These are phyloP conservation scores for Metarhizium guizhouense DNA, from an alignment of 2,329 filamentous ascomycete species.

Conservation along the genomic window DNA sequence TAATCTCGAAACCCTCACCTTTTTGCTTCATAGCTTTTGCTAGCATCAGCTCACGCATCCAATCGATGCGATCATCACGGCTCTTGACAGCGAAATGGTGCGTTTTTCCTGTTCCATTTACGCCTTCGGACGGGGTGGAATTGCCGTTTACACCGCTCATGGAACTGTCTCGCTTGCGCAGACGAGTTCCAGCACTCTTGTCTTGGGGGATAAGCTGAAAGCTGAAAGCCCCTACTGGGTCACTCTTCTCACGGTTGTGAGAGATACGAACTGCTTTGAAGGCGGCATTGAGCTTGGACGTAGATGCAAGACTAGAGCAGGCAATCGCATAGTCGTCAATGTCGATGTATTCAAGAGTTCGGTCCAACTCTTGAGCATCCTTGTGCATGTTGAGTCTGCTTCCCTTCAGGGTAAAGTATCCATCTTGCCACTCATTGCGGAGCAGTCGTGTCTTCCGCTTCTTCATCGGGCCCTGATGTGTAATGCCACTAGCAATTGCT, in stretches of 20 bases:
- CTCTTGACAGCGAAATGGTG: conserved; percentile 89
- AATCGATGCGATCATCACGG: conserved; percentile 88
- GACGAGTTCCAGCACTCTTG: conserved; percentile 37
- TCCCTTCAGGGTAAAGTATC: conserved; percentile 78
- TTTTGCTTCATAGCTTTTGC: conserved; percentile 81
- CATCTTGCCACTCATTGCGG: conserved; percentile 87
- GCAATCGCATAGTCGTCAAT: conserved; percentile 84
- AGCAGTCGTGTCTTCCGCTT: conserved; percentile 86
- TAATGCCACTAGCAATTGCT: conserved; percentile 40
- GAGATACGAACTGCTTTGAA: conserved; percentile 71
- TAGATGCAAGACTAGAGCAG: conserved; percentile 67
- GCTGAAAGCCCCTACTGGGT: conserved; percentile 60
- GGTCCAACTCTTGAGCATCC: conserved; percentile 40
- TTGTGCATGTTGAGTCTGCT: conserved; percentile 70
- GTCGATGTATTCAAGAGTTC: conserved; percentile 70
- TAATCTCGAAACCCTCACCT: conserved; percentile 73
- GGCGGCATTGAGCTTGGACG: conserved; percentile 75
- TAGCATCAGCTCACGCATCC: conserved; percentile 92
- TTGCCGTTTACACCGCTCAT: conserved; percentile 21
- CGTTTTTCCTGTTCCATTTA: conserved; percentile 64
- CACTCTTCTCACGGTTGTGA: conserved; percentile 42
- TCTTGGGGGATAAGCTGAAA: conserved; percentile 78
- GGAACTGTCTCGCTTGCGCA: conserved; percentile 45
- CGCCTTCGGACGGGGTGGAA: conserved; percentile 31
- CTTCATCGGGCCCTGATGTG: conserved; percentile 83